Percentiles rank a stretch among this genome's conserved stretches.
Evolutionary conservation across 768 basidiomycete species (phyloP).

Genomic region (Sporobolomyces phaffii): DNA sequence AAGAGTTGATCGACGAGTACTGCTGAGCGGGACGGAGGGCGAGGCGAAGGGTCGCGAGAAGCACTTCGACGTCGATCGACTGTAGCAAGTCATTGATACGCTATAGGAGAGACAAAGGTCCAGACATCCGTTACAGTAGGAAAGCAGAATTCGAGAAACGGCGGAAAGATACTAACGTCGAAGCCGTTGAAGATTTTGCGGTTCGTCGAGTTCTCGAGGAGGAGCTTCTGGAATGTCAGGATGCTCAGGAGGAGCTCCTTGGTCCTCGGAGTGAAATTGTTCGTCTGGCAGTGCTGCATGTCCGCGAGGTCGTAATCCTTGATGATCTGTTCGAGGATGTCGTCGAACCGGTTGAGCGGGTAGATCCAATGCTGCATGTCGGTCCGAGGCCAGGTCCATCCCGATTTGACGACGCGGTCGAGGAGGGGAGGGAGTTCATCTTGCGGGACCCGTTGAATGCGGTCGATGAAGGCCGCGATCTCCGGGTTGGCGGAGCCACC

Average conservation of each 20-base stretch:
- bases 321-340: constrained; percentile 73
- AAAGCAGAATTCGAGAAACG: neutral
- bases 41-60: constrained; percentile 74
- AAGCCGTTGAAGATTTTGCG: constrained; percentile 93
- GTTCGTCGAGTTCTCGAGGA: constrained; percentile 96
- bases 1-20: constrained; percentile 79
- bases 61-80: constrained; percentile 80
- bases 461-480: constrained; percentile 69
- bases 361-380: constrained; percentile 96
- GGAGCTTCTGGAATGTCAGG: constrained; percentile 75
- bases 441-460: constrained; percentile 60
- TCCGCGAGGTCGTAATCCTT: constrained; percentile 75
- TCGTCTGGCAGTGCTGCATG: constrained; percentile 59
- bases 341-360: constrained; percentile 92
- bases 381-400: constrained; percentile 90
- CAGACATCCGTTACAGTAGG: neutral
- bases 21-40: constrained; percentile 90
- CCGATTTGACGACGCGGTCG: constrained; percentile 51
- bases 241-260: constrained; percentile 74
- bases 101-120: constrained; percentile 50
- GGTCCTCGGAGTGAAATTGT: constrained; percentile 65
- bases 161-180: constrained; percentile 67
- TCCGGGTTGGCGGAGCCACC: constrained; percentile 38
- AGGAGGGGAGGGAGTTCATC: constrained; percentile 68
- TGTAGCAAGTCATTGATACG: constrained; percentile 80